Evolutionary conservation across 768 basidiomycete genomes (phyloP).

Genomic region (Podaxis sp.): DNA sequence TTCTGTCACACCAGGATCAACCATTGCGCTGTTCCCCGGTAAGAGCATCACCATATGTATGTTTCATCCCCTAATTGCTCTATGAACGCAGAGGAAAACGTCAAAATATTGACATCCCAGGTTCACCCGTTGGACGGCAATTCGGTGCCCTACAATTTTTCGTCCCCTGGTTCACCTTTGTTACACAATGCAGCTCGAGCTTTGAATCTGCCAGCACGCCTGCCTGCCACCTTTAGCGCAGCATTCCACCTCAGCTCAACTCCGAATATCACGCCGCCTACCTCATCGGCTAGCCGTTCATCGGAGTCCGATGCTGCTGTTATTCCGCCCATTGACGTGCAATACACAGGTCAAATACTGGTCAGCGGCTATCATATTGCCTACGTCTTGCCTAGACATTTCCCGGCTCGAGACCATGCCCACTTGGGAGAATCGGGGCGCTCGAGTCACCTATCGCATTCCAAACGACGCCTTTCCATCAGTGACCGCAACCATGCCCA

Average conservation of each 20-base stretch:
- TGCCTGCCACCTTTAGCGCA: slow-evolving; percentile 55
- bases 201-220: slow-evolving; percentile 59
- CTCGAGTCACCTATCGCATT: slow-evolving; percentile 12
- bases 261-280: slow-evolving; percentile 24
- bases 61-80: not conserved
- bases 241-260: slow-evolving; percentile 38
- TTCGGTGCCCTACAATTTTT: slow-evolving; percentile 74
- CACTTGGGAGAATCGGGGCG: not conserved
- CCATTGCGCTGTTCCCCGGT: slow-evolving; percentile 74
- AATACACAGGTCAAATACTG: slow-evolving; percentile 71
- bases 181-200: slow-evolving; percentile 67
- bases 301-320: slow-evolving; percentile 28
- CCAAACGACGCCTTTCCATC: slow-evolving; percentile 49
- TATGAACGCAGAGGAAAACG: slow-evolving; percentile 59
- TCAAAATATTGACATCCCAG: slow-evolving; percentile 68
- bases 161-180: slow-evolving; percentile 54
- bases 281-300: slow-evolving; percentile 30
- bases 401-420: slow-evolving; percentile 29
- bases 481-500: slow-evolving; percentile 58
- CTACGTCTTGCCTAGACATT: slow-evolving; percentile 69
- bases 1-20: slow-evolving; percentile 57
- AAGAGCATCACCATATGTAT: slow-evolving; percentile 15
- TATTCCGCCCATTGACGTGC: slow-evolving; percentile 50
- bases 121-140: slow-evolving; percentile 72
- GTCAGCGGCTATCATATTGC: slow-evolving; percentile 76